Evolutionary conservation across 225 moss, liverwort and hornwort species (phyloP).

Genomic region (Pseudisothecium myosuroides): DNA sequence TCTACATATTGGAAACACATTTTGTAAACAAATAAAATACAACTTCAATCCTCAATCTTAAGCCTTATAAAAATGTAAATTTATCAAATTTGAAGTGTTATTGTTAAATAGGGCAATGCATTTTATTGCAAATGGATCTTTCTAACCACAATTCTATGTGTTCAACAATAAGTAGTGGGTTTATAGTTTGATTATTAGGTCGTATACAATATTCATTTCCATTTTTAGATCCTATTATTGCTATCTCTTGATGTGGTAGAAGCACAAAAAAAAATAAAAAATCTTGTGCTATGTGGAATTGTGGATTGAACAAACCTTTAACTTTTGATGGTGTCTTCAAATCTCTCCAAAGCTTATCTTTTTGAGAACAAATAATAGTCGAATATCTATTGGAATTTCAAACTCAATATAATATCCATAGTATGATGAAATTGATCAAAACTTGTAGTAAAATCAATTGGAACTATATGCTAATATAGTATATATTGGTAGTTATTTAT

Average conservation of each 20-base stretch:
- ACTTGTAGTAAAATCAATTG: background rate
- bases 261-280: too few relatives aligned
- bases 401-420: background rate
- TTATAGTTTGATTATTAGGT: background rate
- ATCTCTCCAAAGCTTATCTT: background rate
- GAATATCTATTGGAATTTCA: background rate
- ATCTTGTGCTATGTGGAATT: too few relatives aligned
- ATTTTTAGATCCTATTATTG: background rate
- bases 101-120: background rate
- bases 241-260: background rate
- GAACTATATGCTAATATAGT: background rate
- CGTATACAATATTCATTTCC: background rate
- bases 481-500: background rate
- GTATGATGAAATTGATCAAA: background rate
- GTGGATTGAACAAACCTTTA: background rate
- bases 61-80: background rate
- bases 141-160: background rate
- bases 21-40: background rate
- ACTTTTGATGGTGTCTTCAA: background rate
- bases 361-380: background rate
- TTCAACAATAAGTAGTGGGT: background rate
- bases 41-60: background rate
- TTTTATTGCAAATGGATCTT: background rate
- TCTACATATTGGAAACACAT: too few relatives aligned
- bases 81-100: background rate